phyloP scores from a whole-genome alignment of 1,284 basidiomycete genomes.

The Sphaerobolus stellatus region DNA sequence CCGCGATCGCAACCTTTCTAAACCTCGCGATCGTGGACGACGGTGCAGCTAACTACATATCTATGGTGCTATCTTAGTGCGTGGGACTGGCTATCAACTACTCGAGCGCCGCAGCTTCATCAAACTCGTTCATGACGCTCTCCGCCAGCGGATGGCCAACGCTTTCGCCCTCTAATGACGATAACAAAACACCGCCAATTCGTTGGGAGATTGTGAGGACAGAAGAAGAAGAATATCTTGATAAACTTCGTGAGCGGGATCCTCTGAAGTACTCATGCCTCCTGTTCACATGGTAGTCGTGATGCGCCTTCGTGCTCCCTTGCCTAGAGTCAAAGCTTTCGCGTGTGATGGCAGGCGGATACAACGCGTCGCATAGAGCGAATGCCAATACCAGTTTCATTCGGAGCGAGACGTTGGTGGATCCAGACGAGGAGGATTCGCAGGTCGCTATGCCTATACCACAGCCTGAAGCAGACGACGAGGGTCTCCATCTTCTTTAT shows the following conservation, averaged over 20 bases:
- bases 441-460: neutral
- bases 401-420: too few relatives aligned
- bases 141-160: constrained; percentile 1
- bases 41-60: too few relatives aligned
- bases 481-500: constrained; percentile 10
- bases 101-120: neutral
- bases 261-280: neutral
- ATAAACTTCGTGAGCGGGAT: constrained; percentile 12
- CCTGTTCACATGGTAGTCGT: constrained; percentile 5
- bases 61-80: too few relatives aligned
- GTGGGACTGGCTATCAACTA: neutral
- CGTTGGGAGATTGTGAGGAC: constrained; percentile 13
- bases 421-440: neutral
- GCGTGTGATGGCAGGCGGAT: constrained; percentile 3
- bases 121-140: neutral
- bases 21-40: too few relatives aligned
- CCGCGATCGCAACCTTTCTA: too few relatives aligned
- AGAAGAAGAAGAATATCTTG: constrained; percentile 14
- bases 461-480: constrained; percentile 7
- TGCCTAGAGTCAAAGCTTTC: constrained; percentile 8
- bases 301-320: neutral
- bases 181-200: neutral
- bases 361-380: too few relatives aligned
- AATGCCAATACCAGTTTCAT: too few relatives aligned
- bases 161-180: neutral